Base-by-base conservation (phyloP, 352 stramenopile species). In the Phytophthora rubi region DNA sequence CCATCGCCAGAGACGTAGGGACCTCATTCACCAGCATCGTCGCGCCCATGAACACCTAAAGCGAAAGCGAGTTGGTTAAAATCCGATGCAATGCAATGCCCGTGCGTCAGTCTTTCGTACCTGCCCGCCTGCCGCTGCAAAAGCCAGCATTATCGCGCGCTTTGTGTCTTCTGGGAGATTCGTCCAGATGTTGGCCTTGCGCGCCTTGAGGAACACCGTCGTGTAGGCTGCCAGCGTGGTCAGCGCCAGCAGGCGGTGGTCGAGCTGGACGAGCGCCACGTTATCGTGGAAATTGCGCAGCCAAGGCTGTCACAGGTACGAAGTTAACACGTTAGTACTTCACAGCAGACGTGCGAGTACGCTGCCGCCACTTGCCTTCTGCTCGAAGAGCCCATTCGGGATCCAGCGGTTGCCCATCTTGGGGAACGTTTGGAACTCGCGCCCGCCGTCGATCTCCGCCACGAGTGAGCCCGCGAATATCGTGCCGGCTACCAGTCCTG, bases 371-470 rank as follows among this genome's bases (percentile, higher is more conserved):
- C 66, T 18, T 49, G 90, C 84, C 68, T 73, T 79, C 13, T 84
- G 73, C 6, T 89, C 84, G 53, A 92, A 86, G 18, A 92, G 55
- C 0, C 82, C 82, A 13, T 83, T 66, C 8, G 97, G 97, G 55
- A 99, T 93, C 91, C 91, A 98, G 28, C 79, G 77, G 18, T 88
- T 84, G 47, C 80, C 77, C 94, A 99, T 99, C 62, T 96, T 95
- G 16, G 97, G 97, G 56, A 96, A 99, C 49, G 89, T 97, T 75
- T 99, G 99, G 88, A 98, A 99, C n/a, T 95, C 95, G 15, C 88
- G 86, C n/a, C 97, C 97, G 0, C 94, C 97, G 76, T 99, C 97
- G 71, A 99, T 99, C 42, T 97, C 95, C 1, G 97, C 97, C 2
- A 99, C 97, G 0, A 86, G 51, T 2, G 82, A 82, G 0, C 85